Base-by-base conservation (phyloP, 768 basidiomycete genomes). In the Dictyophora rubrovolvata region DNA sequence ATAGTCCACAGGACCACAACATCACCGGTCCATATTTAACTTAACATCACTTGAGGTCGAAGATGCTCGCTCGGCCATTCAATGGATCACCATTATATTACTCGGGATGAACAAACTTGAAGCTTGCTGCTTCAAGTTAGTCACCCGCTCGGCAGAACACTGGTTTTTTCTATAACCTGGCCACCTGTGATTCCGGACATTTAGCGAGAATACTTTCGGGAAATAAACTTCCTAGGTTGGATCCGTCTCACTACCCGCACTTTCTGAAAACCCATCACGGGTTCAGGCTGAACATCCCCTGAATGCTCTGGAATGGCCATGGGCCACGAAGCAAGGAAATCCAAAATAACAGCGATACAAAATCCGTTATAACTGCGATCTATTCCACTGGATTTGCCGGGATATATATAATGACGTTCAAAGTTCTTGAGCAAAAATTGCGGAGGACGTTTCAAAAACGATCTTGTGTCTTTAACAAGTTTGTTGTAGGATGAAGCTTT, bases 401-500 rank as follows among this genome's bases (percentile, higher is more conserved):
- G n/a, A 22, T 20, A 36, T 12, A 42, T 42, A 42, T n/a, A 14
- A 42, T 42, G n/a, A 42, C 10, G 42, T 42, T n/a, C 10, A 3
- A n/a, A n/a, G n/a, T n/a, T n/a, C n/a, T n/a, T n/a, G n/a, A n/a
- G n/a, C n/a, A n/a, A n/a, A n/a, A n/a, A n/a, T n/a, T n/a, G n/a
- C n/a, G n/a, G n/a, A n/a, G n/a, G n/a, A 28, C 28, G 28, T 28
- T 2, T 28, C 28, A 28, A 28, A 28, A 28, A 28, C 2, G 28
- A 28, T 28, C n/a, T n/a, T n/a, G n/a, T n/a, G n/a, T 28, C 28
- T 28, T 28, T 28, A 7, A 28, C 28, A 28, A 28, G n/a, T 17
- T 35, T n/a, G 37, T n/a, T 17, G 17, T 17, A 49, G 50, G 17
- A 58, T 58, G 56, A 58, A 58, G 48, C 47, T 20, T 46, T 17